Conservation (phyloP, 345 rosid genomes). For the Moricandia moricandioides region DNA sequence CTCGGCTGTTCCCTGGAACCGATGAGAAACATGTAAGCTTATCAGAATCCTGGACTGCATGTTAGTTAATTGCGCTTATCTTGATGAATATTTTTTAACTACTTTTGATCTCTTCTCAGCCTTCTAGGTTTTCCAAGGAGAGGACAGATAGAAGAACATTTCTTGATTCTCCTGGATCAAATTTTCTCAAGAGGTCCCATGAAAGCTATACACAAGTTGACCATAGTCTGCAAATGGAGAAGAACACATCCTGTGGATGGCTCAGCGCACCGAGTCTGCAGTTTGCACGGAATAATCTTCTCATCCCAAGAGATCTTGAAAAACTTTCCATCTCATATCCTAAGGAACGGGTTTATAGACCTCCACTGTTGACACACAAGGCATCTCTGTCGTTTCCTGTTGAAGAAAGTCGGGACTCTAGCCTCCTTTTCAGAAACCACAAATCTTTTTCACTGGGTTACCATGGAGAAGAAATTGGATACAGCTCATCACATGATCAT, state of each 20-base stretch:
- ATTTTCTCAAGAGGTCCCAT: constrained; percentile 30
- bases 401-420: constrained; percentile 26
- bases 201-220: constrained; percentile 40
- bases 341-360: constrained; percentile 31
- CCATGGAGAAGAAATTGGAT: constrained; percentile 31
- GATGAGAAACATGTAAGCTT: constrained; percentile 51
- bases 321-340: constrained; percentile 36
- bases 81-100: constrained; percentile 21
- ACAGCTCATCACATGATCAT: constrained; percentile 19
- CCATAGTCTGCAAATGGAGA: constrained; percentile 29
- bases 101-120: constrained; percentile 35
- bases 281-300: constrained; percentile 34
- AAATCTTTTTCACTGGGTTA: constrained; percentile 33
- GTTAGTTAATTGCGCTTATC: neutral
- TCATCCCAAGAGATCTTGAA: constrained; percentile 35
- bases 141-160: constrained; percentile 30
- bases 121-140: constrained; percentile 30
- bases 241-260: no score
- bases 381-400: neutral
- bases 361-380: constrained; percentile 27
- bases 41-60: neutral
- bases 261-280: constrained; percentile 34
- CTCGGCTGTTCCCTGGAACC: constrained; percentile 45
- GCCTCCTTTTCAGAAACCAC: constrained; percentile 21
- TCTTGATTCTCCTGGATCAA: constrained; percentile 34